These are phyloP conservation scores for apple (Malus domestica) DNA, from an alignment of 306 rosid species.

Conservation along the genomic window DNA sequence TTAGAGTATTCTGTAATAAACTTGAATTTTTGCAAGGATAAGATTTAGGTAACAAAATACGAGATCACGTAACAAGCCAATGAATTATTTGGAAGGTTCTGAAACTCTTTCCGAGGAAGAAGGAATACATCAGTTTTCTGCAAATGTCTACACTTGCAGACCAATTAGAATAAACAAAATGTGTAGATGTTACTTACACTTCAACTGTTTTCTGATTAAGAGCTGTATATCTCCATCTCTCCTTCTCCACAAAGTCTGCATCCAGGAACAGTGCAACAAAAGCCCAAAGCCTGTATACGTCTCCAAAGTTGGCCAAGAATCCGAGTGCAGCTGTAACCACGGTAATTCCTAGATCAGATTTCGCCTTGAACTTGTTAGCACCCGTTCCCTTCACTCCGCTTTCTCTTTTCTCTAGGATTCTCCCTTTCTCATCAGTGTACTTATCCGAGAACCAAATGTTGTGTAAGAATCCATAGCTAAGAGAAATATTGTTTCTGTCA, in stretches of 20 bases:
- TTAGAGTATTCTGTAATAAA: background rate
- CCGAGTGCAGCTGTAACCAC: constrained; percentile 91
- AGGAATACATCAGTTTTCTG: constrained; percentile 7
- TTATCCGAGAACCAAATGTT: constrained; percentile 73
- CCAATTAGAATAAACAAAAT: constrained; percentile 21
- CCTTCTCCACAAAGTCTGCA: constrained; percentile 94
- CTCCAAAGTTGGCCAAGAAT: constrained; percentile 71
- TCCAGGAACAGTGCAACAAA: constrained; percentile 86
- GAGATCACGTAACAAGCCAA: background rate
- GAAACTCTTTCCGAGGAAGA: constrained; percentile 1
- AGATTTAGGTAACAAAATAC: background rate
- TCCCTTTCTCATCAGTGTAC: constrained; percentile 55
- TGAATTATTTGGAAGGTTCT: background rate
- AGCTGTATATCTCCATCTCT: constrained; percentile 88
- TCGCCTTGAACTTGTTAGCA: constrained; percentile 28
- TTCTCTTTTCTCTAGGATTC: constrained; percentile 42
- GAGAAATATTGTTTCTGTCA: constrained; percentile 71
- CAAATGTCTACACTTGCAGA: constrained; percentile 9
- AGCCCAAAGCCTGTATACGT: constrained; percentile 72
- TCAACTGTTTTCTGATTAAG: constrained; percentile 74
- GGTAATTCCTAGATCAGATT: constrained; percentile 44
- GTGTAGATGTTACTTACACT: constrained; percentile 27
- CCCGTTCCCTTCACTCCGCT: constrained; percentile 19
- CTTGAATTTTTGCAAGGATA: background rate
- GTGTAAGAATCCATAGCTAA: constrained; percentile 65